phyloP scores from a whole-genome alignment of 768 basidiomycete species.

The Mycena metata region DNA sequence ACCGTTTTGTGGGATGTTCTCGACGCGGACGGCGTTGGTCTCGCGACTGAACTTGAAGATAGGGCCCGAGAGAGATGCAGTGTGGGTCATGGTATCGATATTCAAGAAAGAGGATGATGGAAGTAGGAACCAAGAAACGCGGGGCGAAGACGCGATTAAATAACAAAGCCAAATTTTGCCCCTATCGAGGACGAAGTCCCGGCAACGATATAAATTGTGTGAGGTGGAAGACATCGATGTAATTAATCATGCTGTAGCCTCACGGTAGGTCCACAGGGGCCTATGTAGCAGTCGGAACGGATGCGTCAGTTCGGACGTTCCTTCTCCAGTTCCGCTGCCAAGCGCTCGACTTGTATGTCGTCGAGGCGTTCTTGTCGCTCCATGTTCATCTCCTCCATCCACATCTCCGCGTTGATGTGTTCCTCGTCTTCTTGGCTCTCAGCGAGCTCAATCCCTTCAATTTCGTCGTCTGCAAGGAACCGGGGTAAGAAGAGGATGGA shows the following conservation, averaged over 20 bases:
- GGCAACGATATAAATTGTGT: too few relatives aligned
- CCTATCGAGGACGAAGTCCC: too few relatives aligned
- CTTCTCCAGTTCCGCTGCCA: too few relatives aligned
- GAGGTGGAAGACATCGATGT: too few relatives aligned
- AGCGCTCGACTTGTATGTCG: conserved; percentile 24
- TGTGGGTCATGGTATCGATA: conserved; percentile 36
- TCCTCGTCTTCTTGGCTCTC: conserved; percentile 34
- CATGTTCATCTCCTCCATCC: conserved; percentile 29
- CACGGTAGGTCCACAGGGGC: too few relatives aligned
- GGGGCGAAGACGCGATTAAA: background rate
- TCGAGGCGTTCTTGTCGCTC: conserved; percentile 24
- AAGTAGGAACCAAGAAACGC: conserved; percentile 39
- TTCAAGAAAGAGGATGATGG: conserved; percentile 39
- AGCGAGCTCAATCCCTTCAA: conserved; percentile 41
- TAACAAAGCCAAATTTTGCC: background rate
- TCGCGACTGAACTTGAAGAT: conserved; percentile 53
- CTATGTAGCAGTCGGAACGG: too few relatives aligned
- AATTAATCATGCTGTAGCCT: too few relatives aligned
- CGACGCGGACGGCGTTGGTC: conserved; percentile 62
- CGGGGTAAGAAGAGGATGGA: background rate
- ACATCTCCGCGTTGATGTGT: conserved; percentile 21
- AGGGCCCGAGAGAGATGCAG: conserved; percentile 39
- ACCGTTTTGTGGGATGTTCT: conserved; percentile 61
- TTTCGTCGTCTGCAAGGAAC: conserved; percentile 32
- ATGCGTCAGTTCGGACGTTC: too few relatives aligned